phyloP scores from a whole-genome alignment of 352 stramenopile species.

The Stramenopiles sp. region DNA sequence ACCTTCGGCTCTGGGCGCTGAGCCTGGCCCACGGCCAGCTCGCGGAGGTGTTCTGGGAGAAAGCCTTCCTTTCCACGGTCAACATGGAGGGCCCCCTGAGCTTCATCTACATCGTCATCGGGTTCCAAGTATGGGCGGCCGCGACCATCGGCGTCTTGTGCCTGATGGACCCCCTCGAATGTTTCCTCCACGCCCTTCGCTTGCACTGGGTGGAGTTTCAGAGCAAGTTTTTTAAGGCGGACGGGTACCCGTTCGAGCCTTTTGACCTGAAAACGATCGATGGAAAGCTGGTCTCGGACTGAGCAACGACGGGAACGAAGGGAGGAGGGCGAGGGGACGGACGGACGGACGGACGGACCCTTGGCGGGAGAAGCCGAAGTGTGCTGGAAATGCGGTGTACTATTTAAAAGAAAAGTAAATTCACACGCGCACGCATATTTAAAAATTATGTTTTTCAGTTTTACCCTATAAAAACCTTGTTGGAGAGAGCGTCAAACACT shows the following conservation, averaged over 20 bases:
- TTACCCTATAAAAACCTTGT: no score
- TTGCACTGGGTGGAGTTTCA: slow-evolving; percentile 99
- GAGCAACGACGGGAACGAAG: no score
- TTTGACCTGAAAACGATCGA: slow-evolving; percentile 68
- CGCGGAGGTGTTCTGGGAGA: slow-evolving; percentile 88
- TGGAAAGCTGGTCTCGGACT: neutral
- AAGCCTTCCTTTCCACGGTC: slow-evolving; percentile 89
- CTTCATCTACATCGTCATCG: slow-evolving; percentile 75
- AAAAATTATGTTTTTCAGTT: no score
- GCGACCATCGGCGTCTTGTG: slow-evolving; percentile 93
- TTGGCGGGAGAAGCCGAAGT: no score
- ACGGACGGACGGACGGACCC: no score
- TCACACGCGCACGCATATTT: no score
- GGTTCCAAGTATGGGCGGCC: slow-evolving; percentile 66
- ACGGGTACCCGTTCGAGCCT: slow-evolving; percentile 86
- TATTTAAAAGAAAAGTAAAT: no score
- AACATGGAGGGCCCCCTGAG: slow-evolving; percentile 80
- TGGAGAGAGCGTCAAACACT: no score
- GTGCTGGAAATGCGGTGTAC: no score
- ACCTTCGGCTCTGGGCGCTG: slow-evolving; percentile 95
- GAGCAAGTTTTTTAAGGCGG: slow-evolving; percentile 96
- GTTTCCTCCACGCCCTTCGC: slow-evolving; percentile 94
- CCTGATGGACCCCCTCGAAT: slow-evolving; percentile 98
- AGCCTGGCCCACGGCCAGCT: slow-evolving; percentile 81
- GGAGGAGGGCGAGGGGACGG: no score